Conservation (phyloP, 1,284 basidiomycete genomes). For the Omphalotus olearius region DNA sequence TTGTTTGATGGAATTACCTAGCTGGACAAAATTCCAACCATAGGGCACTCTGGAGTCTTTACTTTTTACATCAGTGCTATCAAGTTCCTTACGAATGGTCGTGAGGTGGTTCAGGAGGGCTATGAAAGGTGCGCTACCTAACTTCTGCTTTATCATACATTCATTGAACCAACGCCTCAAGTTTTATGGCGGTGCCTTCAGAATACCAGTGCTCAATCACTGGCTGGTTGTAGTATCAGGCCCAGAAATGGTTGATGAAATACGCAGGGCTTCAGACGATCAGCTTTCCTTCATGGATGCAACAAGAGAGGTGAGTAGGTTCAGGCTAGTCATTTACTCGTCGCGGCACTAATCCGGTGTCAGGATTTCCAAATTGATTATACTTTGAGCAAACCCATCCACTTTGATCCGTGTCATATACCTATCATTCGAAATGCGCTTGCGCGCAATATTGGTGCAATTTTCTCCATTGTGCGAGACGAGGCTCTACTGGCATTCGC, state of each 20-base stretch:
- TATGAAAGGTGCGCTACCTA: slow-evolving; percentile 24
- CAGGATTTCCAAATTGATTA: slow-evolving; percentile 11
- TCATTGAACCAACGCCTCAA: neutral
- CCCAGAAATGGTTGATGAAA: slow-evolving; percentile 27
- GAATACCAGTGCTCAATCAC: slow-evolving; percentile 23
- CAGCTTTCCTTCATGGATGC: slow-evolving; percentile 25
- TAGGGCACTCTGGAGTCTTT: slow-evolving; percentile 10
- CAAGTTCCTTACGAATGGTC: slow-evolving; percentile 16
- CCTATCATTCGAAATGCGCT: neutral
- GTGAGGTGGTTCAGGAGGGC: slow-evolving; percentile 24
- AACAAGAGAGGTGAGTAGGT: slow-evolving; percentile 19
- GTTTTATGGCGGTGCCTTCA: slow-evolving; percentile 21
- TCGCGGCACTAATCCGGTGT: neutral
- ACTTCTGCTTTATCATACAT: too few relatives aligned
- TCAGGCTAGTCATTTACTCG: neutral
- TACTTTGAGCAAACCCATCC: slow-evolving; percentile 12
- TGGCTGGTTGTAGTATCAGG: slow-evolving; percentile 30
- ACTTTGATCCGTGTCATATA: slow-evolving; percentile 17
- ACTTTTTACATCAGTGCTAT: slow-evolving; percentile 8
- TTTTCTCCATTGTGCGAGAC: neutral
- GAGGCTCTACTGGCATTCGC: slow-evolving; percentile 10
- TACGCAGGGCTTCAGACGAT: slow-evolving; percentile 28
- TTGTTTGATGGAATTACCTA: neutral
- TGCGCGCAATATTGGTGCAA: neutral
- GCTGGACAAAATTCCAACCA: slow-evolving; percentile 12